Conservation (phyloP, 148 eudicot species). For the Amaranthus hypochondriacus region DNA sequence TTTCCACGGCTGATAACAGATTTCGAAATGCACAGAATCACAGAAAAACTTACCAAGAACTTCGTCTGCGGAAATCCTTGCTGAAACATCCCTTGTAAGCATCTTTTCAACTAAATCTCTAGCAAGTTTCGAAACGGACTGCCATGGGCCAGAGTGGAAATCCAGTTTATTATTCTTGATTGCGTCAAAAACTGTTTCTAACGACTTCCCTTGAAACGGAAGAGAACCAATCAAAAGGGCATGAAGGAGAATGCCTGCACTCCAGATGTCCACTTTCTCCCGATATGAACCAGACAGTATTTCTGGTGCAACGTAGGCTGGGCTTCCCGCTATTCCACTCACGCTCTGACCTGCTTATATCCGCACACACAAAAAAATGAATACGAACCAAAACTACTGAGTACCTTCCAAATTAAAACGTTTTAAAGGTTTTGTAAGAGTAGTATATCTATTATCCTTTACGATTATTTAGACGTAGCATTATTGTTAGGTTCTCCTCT, state of each 20-base stretch:
- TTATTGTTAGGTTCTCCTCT: too few species aligned
- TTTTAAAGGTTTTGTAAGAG: too few species aligned
- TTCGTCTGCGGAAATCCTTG: slow-evolving; percentile 75
- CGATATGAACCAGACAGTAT: slow-evolving; percentile 65
- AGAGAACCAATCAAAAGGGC: slow-evolving; percentile 75
- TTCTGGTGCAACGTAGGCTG: slow-evolving; percentile 97
- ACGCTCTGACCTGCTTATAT: slow-evolving; percentile 67
- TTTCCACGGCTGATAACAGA: not conserved
- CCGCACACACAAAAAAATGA: not conserved
- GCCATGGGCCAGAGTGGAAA: slow-evolving; percentile 74
- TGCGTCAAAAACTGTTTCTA: slow-evolving; percentile 76
- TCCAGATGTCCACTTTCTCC: slow-evolving; percentile 93
- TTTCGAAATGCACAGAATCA: not conserved
- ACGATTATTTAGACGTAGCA: too few species aligned
- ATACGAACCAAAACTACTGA: not conserved
- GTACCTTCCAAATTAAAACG: too few species aligned
- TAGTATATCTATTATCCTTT: too few species aligned
- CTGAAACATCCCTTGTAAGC: slow-evolving; percentile 56
- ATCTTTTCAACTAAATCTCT: slow-evolving; percentile 68
- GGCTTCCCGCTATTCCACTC: slow-evolving; percentile 90
- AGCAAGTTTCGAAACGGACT: slow-evolving; percentile 79
- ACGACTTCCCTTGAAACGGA: slow-evolving; percentile 83
- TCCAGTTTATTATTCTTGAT: slow-evolving; percentile 69
- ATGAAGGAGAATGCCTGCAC: slow-evolving; percentile 89
- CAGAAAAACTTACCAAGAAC: slow-evolving; percentile 58